A percentile compares a stretch with the other conserved stretches of the same genome.
These are phyloP conservation scores for Sporothrix protearum DNA, from an alignment of 2,329 filamentous ascomycete species.

Conservation along the genomic window DNA sequence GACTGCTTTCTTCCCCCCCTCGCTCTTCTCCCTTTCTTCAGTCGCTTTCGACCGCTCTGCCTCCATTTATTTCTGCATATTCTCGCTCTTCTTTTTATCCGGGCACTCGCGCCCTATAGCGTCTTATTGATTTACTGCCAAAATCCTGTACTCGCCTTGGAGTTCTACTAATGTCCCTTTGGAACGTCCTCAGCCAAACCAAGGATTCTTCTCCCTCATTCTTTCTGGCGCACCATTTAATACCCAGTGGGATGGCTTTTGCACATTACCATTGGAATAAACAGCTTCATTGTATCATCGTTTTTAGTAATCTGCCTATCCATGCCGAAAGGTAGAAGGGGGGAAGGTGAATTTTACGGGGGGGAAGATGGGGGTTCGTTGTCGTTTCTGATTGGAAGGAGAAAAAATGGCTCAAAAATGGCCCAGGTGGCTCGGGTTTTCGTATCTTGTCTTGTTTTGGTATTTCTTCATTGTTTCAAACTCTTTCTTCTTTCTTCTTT, in stretches of 20 bases:
- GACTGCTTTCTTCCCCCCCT: background rate
- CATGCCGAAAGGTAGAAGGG: background rate
- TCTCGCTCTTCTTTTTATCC: background rate
- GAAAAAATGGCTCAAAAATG: slow-evolving; percentile 9
- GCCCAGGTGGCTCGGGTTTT: slow-evolving; percentile 10
- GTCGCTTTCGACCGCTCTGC: slow-evolving; percentile 11
- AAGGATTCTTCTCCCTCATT: background rate
- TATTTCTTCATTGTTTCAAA: background rate
- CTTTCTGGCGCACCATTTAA: slow-evolving; percentile 13
- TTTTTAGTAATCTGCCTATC: background rate
- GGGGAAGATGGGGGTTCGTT: background rate
- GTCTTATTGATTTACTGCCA: background rate
- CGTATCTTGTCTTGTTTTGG: background rate
- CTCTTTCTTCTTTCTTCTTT: background rate
- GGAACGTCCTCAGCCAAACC: background rate
- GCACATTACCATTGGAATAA: background rate
- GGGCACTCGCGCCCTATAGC: background rate
- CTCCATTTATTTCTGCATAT: background rate
- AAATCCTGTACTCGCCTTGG: background rate
- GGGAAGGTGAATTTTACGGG: background rate
- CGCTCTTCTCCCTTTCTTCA: slow-evolving; percentile 9
- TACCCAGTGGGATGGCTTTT: slow-evolving; percentile 5
- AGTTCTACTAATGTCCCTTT: slow-evolving; percentile 11
- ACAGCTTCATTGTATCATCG: background rate
- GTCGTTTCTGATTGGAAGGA: background rate